Evolutionary conservation across 768 basidiomycete species (phyloP), one percentile per base, ranked within the genome.

Genomic region (Trichaptum fuscoviolaceum): DNA sequence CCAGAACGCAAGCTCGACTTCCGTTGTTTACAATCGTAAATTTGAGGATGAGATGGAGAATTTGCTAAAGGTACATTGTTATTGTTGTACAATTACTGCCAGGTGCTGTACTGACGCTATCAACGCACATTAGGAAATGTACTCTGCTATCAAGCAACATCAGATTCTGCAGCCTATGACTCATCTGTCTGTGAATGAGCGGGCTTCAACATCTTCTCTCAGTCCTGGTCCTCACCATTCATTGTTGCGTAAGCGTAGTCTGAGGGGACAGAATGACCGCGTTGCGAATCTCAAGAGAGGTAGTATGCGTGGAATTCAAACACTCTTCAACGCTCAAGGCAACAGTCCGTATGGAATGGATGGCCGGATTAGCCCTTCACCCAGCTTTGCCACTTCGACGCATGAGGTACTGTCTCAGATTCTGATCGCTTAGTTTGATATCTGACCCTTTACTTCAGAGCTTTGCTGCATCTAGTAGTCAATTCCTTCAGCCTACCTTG

Each of bases 301-400:
- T 25, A 97, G 95, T 73, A 92, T 99, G 60, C 86, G 95, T 23
- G 95, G 96, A 0, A 78, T 95, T 63, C 91, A 92, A 66, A 88
- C 91, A 6, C 88, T 98, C 65, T 79, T 96, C 17, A 83, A 82
- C 60, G 78, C 84, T 20, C 90, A 86, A 67, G 73, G 80, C n/a
- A 76, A 79, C 63, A 94, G 91, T 72, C 92, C 93, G 7, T 95
- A 94, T 72, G 92, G 92, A 71, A 84, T 90, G 66, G 93, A 96
- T 72, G 95, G 96, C 1, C 85, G 95, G 25, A 83, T 89, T n/a
- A 97, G 95, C 74, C 97, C 96, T 7, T 92, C 96, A 3, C 95
- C 96, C 1, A 97, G 95, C 75, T 95, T 91, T 73, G 90, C 93
- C 1, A 95, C 94, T 5, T 96, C 92, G 20, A 85, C 93, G 3